Percentiles rank a stretch among this genome's conserved stretches.
Conservation (phyloP, 345 rosid species). For the Brassica rapa region DNA sequence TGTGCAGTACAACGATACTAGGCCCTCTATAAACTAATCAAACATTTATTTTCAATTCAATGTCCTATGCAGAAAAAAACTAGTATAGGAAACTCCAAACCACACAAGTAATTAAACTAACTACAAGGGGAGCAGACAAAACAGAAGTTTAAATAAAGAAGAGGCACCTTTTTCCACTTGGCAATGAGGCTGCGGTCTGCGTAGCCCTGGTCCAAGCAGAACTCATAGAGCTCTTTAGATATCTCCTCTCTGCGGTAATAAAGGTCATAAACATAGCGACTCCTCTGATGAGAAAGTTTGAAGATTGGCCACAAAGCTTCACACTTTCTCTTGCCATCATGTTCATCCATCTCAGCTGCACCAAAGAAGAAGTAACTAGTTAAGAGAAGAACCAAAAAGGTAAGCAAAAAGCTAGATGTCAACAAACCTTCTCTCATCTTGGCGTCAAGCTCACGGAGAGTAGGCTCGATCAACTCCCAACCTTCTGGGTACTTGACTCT, state of each 20-base stretch:
- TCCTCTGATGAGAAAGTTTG: not conserved
- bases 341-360: slow-evolving; percentile 52
- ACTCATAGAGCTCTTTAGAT: slow-evolving; percentile 75
- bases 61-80: no score
- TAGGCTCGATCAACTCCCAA: slow-evolving; percentile 58
- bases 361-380: not conserved
- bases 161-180: slow-evolving; percentile 56
- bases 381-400: not conserved
- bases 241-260: slow-evolving; percentile 54
- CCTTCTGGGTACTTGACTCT: slow-evolving; percentile 69
- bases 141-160: no score
- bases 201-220: slow-evolving; percentile 72
- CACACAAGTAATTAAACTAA: no score
- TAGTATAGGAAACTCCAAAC: no score
- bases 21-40: no score
- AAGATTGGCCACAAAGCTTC: not conserved
- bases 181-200: slow-evolving; percentile 69
- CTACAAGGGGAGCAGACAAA: no score
- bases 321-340: not conserved
- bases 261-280: not conserved
- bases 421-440: slow-evolving; percentile 61
- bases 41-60: no score
- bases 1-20: no score
- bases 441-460: not conserved
- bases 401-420: not conserved